Base-by-base conservation (phyloP, 495 filamentous ascomycete genomes). In the Penicillium subrubescens region DNA sequence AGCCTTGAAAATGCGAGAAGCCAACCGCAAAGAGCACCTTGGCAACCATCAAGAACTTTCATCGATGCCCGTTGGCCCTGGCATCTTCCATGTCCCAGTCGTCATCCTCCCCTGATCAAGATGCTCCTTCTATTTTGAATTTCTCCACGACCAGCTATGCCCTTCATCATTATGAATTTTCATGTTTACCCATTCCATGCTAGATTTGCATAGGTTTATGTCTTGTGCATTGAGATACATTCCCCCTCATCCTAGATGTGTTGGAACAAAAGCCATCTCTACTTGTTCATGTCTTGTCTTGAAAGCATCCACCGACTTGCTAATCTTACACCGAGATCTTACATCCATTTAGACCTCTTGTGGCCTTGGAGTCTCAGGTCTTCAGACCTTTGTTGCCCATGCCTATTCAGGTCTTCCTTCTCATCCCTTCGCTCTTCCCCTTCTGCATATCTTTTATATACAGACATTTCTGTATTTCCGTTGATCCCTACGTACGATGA, bases 1-100 rank as follows among this genome's bases (percentile, higher is more conserved):
- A 51, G 77, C 72, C 12, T 35, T 81, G 44, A 73, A 71, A 46
- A 51, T 70, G 25, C 76, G 75, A 21, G 71, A 78, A 6, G 58
- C 73, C 3, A 67, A 57, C 43, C 56, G 66, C 52, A 68, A 66
- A 59, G 67, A 69, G 23, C 59, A 58, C 17, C 62, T 60, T 31
- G 54, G 19, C 19, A 46, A 31, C 39, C 55, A 34, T 34, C 59
- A 34, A 23, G 23, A 66, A 31, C 10, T 37, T 50, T 44, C 29
- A 19, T 35, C 50, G 29, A 43, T 57, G 37, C 35, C 53, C 23
- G 61, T 35, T 46, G 66, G 65, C n/a, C 62, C 59, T 25, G 57
- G 54, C 25, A 60, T 77, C 25, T 56, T 76, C 34, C 77, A 79
- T 31, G 62, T 75, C 21, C 76, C 76, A 11, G 34, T 73, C 21